Evolutionary conservation across 331 rosid genomes (phyloP).

Genomic region (Acacia pycnantha): DNA sequence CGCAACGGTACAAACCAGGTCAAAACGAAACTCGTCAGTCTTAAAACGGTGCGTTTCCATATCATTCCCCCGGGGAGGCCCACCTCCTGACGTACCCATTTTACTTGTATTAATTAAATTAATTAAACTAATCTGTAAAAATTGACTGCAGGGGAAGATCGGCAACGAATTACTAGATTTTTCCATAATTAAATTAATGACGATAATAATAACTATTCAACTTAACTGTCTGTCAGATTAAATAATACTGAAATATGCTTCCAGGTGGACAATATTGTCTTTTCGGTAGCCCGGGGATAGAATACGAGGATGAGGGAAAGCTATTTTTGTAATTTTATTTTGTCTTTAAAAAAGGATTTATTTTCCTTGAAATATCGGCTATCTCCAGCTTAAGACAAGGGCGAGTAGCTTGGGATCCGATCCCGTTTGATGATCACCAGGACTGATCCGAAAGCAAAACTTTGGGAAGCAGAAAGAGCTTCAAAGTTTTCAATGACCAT

Average conservation of each 20-base stretch:
- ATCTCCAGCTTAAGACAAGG: neutral
- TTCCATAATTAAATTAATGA: neutral
- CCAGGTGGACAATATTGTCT: conserved; percentile 30
- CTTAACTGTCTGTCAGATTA: conserved; percentile 9
- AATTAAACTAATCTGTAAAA: neutral
- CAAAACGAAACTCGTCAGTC: conserved; percentile 14
- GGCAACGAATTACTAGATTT: neutral
- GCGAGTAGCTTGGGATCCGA: conserved; percentile 24
- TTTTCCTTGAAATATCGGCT: conserved; percentile 6
- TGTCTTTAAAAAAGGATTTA: neutral
- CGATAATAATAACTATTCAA: neutral
- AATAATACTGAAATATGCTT: neutral
- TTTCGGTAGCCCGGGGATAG: neutral
- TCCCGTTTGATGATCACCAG: neutral
- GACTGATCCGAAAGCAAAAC: conserved; percentile 14
- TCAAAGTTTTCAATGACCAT: conserved; percentile 10
- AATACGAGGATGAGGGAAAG: neutral
- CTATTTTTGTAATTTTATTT: neutral
- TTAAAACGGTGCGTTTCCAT: neutral
- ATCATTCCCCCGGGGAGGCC: neutral
- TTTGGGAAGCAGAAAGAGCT: conserved; percentile 15
- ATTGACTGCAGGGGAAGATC: neutral
- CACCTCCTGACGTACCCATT: neutral
- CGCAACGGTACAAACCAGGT: conserved; percentile 8
- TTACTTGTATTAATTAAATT: neutral